Percentiles rank a stretch among this genome's conserved stretches.
Evolutionary conservation across 306 rosid genomes (phyloP).

Genomic region (Ormosia semicastrata): DNA sequence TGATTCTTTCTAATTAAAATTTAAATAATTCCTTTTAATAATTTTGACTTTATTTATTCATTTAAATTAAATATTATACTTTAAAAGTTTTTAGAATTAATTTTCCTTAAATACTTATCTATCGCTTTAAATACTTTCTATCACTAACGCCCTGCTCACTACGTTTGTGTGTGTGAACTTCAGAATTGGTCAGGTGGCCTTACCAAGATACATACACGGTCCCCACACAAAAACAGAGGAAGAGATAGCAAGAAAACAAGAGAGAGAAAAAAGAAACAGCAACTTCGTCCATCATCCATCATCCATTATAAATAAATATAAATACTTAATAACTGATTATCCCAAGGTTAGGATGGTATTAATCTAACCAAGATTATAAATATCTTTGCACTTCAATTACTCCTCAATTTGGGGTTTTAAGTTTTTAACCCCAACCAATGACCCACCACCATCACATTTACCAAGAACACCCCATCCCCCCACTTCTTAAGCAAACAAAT

Average conservation of each 20-base stretch:
- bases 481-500: neutral
- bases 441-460: no score
- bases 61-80: no score
- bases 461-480: no score
- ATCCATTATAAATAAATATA: no score
- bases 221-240: neutral
- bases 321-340: neutral
- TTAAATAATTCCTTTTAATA: no score
- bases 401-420: neutral
- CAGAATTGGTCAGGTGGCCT: neutral
- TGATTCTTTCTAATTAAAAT: no score
- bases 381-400: neutral
- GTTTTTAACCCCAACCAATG: conserved; percentile 14
- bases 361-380: conserved; percentile 18
- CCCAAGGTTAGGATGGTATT: neutral
- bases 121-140: no score
- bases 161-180: neutral
- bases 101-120: no score
- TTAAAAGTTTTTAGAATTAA: no score
- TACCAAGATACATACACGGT: conserved; percentile 1
- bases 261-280: neutral
- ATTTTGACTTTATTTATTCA: no score
- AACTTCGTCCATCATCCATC: neutral
- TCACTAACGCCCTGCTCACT: neutral
- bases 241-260: neutral